Evolutionary conservation across 345 rosid species (phyloP).

Genomic region (sweet orange (Citrus sinensis)): DNA sequence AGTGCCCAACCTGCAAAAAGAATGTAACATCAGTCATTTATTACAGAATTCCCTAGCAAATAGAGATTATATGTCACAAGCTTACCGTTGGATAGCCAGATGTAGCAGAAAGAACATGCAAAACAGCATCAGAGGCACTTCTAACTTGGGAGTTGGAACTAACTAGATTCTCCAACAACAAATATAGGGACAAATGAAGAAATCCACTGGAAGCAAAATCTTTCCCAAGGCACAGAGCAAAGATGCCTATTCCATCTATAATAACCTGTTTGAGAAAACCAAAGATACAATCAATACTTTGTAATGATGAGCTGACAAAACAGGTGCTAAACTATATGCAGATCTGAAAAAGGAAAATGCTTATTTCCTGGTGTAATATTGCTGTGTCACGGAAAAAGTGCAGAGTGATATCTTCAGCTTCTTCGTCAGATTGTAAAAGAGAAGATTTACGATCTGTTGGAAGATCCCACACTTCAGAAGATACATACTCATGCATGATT

Average conservation of each 20-base stretch:
- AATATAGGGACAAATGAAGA: constrained; percentile 84
- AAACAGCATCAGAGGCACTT: constrained; percentile 72
- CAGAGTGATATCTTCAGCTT: constrained; percentile 42
- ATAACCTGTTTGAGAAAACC: constrained; percentile 49
- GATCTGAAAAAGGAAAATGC: background rate
- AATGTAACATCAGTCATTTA: constrained; percentile 9
- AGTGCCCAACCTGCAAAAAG: constrained; percentile 71
- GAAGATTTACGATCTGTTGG: constrained; percentile 53
- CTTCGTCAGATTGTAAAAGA: constrained; percentile 30
- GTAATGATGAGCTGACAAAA: background rate
- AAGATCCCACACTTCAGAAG: constrained; percentile 83
- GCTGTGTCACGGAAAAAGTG: constrained; percentile 70
- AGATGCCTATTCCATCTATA: constrained; percentile 81
- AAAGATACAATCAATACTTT: constrained; percentile 4
- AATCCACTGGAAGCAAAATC: constrained; percentile 79
- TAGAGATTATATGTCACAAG: constrained; percentile 9
- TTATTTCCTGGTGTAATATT: constrained; percentile 72
- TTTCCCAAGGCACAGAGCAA: constrained; percentile 67
- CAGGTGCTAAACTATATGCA: background rate
- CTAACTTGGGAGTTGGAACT: constrained; percentile 69
- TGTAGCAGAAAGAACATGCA: constrained; percentile 58
- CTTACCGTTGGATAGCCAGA: constrained; percentile 71
- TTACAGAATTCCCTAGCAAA: constrained; percentile 5
- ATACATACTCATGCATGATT: constrained; percentile 83
- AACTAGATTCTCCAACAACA: constrained; percentile 80